Evolutionary conservation across 345 rosid genomes (phyloP).

Genomic region (Eucalyptus curtisii): DNA sequence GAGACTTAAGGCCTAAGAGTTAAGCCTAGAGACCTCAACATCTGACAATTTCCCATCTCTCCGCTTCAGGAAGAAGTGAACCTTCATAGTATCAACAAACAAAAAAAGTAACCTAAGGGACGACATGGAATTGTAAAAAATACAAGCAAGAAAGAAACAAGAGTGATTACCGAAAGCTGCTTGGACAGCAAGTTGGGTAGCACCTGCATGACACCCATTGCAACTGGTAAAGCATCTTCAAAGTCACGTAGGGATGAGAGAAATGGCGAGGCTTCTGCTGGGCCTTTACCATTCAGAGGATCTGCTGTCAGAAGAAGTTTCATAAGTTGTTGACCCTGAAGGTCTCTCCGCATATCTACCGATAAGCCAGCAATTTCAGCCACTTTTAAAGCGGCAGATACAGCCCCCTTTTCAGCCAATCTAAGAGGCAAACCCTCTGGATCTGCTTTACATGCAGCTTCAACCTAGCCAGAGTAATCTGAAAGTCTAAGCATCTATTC

Average conservation of each 20-base stretch:
- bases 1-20: conserved; percentile 95
- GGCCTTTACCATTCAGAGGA: conserved; percentile 97
- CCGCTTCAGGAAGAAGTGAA: conserved; percentile 90
- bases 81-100: conserved; percentile 35
- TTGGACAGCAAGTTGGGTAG: conserved; percentile 88
- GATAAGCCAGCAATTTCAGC: conserved; percentile 93
- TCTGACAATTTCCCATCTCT: conserved; percentile 75
- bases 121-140: neutral
- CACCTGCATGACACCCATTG: conserved; percentile 97
- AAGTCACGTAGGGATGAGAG: conserved; percentile 80
- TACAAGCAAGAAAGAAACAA: neutral
- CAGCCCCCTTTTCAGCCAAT: conserved; percentile 96
- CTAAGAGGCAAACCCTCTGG: conserved; percentile 96
- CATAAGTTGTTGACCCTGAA: conserved; percentile 93
- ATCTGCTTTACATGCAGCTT: conserved; percentile 75
- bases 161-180: conserved; percentile 67
- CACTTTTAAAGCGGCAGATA: conserved; percentile 93
- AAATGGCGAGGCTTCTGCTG: conserved; percentile 97
- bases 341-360: conserved; percentile 79
- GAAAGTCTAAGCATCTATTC: neutral
- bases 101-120: neutral
- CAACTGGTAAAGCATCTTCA: conserved; percentile 91
- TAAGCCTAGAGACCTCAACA: conserved; percentile 72
- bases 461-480: conserved; percentile 39
- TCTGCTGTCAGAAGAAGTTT: conserved; percentile 82